Percentiles rank a stretch among this genome's conserved stretches.
phyloP scores from a whole-genome alignment of 306 rosid species.

The Macrotyloma uniflorum region DNA sequence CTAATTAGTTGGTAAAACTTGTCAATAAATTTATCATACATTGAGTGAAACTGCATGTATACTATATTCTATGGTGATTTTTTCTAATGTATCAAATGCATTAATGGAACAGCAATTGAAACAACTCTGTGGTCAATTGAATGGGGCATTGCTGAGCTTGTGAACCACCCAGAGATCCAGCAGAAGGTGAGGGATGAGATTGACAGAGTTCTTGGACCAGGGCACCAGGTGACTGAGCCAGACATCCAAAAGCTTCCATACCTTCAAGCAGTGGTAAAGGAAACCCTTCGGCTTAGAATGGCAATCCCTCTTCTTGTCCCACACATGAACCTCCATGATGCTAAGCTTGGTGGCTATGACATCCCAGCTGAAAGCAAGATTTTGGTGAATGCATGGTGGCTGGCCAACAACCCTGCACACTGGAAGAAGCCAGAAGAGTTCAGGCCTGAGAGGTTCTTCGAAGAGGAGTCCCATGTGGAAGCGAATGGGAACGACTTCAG shows the following conservation, averaged over 20 bases:
- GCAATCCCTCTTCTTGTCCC: slow-evolving; percentile 91
- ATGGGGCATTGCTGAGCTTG: slow-evolving; percentile 91
- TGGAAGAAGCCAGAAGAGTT: slow-evolving; percentile 88
- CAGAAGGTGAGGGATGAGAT: slow-evolving; percentile 63
- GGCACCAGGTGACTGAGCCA: slow-evolving; percentile 72
- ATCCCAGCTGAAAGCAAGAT: slow-evolving; percentile 91
- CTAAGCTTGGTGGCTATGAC: slow-evolving; percentile 72
- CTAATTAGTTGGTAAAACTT: too few relatives aligned
- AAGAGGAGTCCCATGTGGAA: slow-evolving; percentile 82
- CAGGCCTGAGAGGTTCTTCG: slow-evolving; percentile 85
- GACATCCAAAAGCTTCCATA: slow-evolving; percentile 71
- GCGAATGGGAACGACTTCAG: slow-evolving; percentile 92
- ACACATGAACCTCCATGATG: slow-evolving; percentile 89
- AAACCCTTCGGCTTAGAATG: slow-evolving; percentile 78
- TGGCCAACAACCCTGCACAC: slow-evolving; percentile 79
- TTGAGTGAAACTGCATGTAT: too few relatives aligned
- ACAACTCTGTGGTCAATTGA: slow-evolving; percentile 92
- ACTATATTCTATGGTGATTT: neutral
- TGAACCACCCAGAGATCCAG: slow-evolving; percentile 80
- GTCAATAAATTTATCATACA: too few relatives aligned
- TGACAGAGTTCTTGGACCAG: slow-evolving; percentile 65
- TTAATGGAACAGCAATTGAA: slow-evolving; percentile 69
- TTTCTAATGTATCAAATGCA: neutral
- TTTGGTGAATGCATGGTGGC: slow-evolving; percentile 89
- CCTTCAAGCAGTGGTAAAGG: slow-evolving; percentile 90